A percentile compares a stretch with the other conserved stretches of the same genome.
Conservation (phyloP, 2,329 filamentous ascomycete genomes). For the Neonectria magnoliae region DNA sequence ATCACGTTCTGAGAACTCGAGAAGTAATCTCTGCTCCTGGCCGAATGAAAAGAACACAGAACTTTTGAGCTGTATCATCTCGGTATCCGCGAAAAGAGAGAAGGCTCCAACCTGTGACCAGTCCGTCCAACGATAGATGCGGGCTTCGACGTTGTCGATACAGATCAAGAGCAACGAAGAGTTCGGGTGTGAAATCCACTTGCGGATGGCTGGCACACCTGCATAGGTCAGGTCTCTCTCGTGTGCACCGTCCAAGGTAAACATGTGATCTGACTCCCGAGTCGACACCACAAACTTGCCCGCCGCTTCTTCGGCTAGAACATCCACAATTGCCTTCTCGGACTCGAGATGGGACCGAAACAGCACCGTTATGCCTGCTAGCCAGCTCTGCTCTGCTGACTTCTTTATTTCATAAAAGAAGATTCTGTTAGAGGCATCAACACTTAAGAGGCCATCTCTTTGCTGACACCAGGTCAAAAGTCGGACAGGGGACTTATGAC, state of each 20-base stretch:
- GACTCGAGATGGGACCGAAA: slow-evolving; percentile 37
- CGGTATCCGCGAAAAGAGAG: slow-evolving; percentile 15
- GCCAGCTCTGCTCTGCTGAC: slow-evolving; percentile 26
- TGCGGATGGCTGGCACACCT: slow-evolving; percentile 21
- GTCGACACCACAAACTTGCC: slow-evolving; percentile 47
- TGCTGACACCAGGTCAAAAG: slow-evolving; percentile 41
- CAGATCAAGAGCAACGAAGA: slow-evolving; percentile 42
- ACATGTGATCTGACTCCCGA: slow-evolving; percentile 44
- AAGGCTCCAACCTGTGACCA: slow-evolving; percentile 37
- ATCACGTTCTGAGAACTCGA: slow-evolving; percentile 24
- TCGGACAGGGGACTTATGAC: slow-evolving; percentile 43
- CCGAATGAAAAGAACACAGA: slow-evolving; percentile 29
- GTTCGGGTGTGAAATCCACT: slow-evolving; percentile 36
- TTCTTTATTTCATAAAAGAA: slow-evolving; percentile 30
- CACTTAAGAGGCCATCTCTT: slow-evolving; percentile 40
- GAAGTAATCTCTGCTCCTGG: slow-evolving; percentile 28
- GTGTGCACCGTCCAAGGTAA: slow-evolving; percentile 37
- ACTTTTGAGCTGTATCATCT: slow-evolving; percentile 36
- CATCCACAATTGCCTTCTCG: slow-evolving; percentile 37
- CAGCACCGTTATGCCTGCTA: slow-evolving; percentile 20
- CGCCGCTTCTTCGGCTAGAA: slow-evolving; percentile 39
- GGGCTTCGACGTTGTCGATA: slow-evolving; percentile 34
- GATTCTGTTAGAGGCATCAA: slow-evolving; percentile 43
- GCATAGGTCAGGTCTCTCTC: slow-evolving; percentile 26
- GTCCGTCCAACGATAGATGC: slow-evolving; percentile 44